Evolutionary conservation across 345 rosid genomes (phyloP).

Genomic region (thale cress (Arabidopsis thaliana)): TAIR10.1 NC_003075.7:10305501-10306000

Average conservation of each 20-base stretch:
- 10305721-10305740: conserved; percentile 57
- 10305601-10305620: conserved; percentile 70
- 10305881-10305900: conserved; percentile 55
- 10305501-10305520: conserved; percentile 60
- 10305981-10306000: conserved; percentile 58
- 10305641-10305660: conserved; percentile 72
- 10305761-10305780: conserved; percentile 54
- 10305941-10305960: conserved; percentile 79
- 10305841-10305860: conserved; percentile 55
- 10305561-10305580: conserved; percentile 56
- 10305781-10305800: conserved; percentile 50
- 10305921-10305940: conserved; percentile 63
- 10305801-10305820: conserved; percentile 63
- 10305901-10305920: conserved; percentile 58
- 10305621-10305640: conserved; percentile 69
- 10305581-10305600: conserved; percentile 53
- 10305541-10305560: conserved; percentile 60
- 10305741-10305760: conserved; percentile 56
- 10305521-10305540: conserved; percentile 51
- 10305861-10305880: conserved; percentile 77
- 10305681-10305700: conserved; percentile 54
- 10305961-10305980: conserved; percentile 63
- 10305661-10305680: conserved; percentile 49
- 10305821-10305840: conserved; percentile 44
- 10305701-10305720: conserved; percentile 51